Evolutionary conservation across 1,139 yeast genomes (phyloP).

Genomic region (Komagataea norvegica): DNA sequence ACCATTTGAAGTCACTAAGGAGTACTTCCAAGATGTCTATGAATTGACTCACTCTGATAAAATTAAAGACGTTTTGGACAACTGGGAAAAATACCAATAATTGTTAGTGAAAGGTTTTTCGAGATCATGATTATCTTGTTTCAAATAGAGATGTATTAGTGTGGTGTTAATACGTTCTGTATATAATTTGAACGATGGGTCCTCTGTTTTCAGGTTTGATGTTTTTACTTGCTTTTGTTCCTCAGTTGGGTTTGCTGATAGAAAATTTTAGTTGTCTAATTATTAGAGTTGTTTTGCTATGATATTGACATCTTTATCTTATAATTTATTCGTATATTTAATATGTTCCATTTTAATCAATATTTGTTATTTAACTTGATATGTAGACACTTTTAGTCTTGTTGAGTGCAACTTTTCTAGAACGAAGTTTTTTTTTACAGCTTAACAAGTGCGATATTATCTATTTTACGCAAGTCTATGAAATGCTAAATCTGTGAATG

Average conservation of each 20-base stretch:
- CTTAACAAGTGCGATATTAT: too few relatives aligned
- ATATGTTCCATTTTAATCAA: conserved; percentile 1
- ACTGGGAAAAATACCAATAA: conserved; percentile 78
- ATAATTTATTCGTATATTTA: conserved; percentile 7
- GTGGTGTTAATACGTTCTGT: conserved; percentile 21
- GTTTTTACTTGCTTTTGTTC: conserved; percentile 3
- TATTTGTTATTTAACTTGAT: not conserved
- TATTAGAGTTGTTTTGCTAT: not conserved
- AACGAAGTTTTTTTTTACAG: too few relatives aligned
- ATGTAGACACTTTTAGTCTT: not conserved
- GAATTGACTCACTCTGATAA: conserved; percentile 86
- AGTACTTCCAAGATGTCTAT: conserved; percentile 94
- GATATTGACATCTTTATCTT: not conserved
- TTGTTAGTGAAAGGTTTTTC: too few relatives aligned
- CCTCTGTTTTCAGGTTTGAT: not conserved
- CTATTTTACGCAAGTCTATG: conserved; percentile 28
- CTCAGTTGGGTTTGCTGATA: conserved; percentile 3
- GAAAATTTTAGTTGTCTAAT: conserved; percentile 1
- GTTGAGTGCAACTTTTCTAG: too few relatives aligned
- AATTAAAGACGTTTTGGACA: conserved; percentile 83
- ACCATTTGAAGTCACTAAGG: conserved; percentile 93
- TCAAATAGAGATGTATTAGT: conserved; percentile 11
- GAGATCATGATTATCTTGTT: not conserved
- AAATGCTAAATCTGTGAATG: conserved; percentile 50
- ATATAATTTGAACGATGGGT: not conserved